Percentiles rank a stretch among this genome's conserved stretches.
Evolutionary conservation across 768 basidiomycete species (phyloP).

Genomic region (Pleurotus ostreatus): DNA sequence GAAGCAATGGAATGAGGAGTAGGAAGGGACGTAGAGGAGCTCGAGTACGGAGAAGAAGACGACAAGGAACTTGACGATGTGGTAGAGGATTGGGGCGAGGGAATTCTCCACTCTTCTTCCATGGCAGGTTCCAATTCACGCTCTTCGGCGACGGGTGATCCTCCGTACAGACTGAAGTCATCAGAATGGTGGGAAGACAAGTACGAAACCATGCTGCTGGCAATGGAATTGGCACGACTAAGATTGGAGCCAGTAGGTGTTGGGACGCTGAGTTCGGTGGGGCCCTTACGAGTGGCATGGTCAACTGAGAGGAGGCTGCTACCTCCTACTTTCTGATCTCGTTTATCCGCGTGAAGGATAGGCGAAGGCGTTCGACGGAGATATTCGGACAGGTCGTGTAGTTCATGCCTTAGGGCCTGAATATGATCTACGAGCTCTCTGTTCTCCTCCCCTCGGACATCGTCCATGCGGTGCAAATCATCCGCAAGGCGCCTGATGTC

Average conservation of each 20-base stretch:
- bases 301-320: slow-evolving; percentile 34
- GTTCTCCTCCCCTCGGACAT: slow-evolving; percentile 57
- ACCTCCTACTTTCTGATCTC: slow-evolving; percentile 42
- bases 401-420: slow-evolving; percentile 62
- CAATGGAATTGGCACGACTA: slow-evolving; percentile 32
- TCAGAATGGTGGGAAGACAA: slow-evolving; percentile 71
- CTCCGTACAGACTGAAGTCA: slow-evolving; percentile 36
- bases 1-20: slow-evolving; percentile 28
- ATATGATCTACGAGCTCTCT: slow-evolving; percentile 65
- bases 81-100: slow-evolving; percentile 9
- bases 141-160: background rate
- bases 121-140: background rate
- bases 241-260: slow-evolving; percentile 21
- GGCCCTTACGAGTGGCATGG: slow-evolving; percentile 17
- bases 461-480: slow-evolving; percentile 53
- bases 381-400: slow-evolving; percentile 58
- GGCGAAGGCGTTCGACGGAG: slow-evolving; percentile 42
- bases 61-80: slow-evolving; percentile 19
- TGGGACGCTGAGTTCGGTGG: slow-evolving; percentile 17
- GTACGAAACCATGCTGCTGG: slow-evolving; percentile 37
- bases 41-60: slow-evolving; percentile 24
- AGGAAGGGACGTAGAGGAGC: slow-evolving; percentile 24
- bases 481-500: slow-evolving; percentile 48
- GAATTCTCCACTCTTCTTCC: slow-evolving; percentile 5
- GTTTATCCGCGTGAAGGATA: slow-evolving; percentile 11